phyloP scores from a whole-genome alignment of 768 basidiomycete genomes.

The Lactifluus pinguis region DNA sequence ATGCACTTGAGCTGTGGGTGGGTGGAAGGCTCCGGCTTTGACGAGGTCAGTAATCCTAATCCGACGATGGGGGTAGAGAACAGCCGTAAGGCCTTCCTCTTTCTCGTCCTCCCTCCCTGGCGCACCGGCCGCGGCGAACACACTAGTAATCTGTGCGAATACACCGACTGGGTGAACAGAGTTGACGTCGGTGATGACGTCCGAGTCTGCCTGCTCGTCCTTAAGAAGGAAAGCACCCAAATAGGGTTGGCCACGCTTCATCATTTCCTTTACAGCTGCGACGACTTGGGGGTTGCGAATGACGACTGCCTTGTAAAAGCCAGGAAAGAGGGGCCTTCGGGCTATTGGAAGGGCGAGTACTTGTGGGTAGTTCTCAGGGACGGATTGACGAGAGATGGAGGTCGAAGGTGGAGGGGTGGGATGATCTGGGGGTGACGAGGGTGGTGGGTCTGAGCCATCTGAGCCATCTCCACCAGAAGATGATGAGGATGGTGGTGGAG shows the following conservation, averaged over 20 bases:
- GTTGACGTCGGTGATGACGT: conserved; percentile 81
- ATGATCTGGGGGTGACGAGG: conserved; percentile 31
- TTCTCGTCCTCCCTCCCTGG: conserved; percentile 61
- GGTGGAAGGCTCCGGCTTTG: conserved; percentile 43
- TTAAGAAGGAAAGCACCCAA: conserved; percentile 94
- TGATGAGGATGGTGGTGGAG: conserved; percentile 35
- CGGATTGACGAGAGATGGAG: conserved; percentile 74
- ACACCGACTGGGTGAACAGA: conserved; percentile 91
- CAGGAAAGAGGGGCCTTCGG: conserved; percentile 90
- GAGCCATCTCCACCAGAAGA: conserved; percentile 29
- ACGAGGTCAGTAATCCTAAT: conserved; percentile 84
- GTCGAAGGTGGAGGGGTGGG: conserved; percentile 32
- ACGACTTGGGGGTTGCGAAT: conserved; percentile 87
- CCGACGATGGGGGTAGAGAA: conserved; percentile 86
- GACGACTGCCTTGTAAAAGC: conserved; percentile 97
- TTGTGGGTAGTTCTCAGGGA: conserved; percentile 88
- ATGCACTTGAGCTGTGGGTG: conserved; percentile 28
- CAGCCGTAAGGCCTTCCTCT: conserved; percentile 89
- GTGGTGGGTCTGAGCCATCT: conserved; percentile 33
- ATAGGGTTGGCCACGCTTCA: conserved; percentile 94
- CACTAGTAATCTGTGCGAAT: conserved; percentile 93
- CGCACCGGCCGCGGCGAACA: conserved; percentile 55
- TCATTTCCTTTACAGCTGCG: conserved; percentile 90
- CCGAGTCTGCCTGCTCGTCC: conserved; percentile 86
- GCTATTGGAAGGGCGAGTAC: conserved; percentile 93